phyloP scores from a whole-genome alignment of 2,329 filamentous ascomycete species.

The Amylocarpus encephaloides region DNA sequence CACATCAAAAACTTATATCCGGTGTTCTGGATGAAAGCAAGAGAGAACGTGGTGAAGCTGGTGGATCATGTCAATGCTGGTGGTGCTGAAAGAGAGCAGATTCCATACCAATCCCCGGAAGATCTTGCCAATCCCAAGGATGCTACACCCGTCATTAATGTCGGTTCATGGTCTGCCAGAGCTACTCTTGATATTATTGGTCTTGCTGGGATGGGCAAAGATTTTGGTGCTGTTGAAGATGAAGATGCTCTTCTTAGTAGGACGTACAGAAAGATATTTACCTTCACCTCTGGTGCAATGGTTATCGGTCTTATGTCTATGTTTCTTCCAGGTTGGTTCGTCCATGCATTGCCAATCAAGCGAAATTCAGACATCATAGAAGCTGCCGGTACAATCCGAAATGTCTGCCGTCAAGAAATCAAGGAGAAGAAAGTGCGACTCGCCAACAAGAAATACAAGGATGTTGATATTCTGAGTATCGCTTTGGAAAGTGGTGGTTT shows the following conservation, averaged over 20 bases:
- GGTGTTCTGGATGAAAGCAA: slow-evolving; percentile 72
- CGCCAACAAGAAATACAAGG: slow-evolving; percentile 42
- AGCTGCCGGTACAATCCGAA: slow-evolving; percentile 54
- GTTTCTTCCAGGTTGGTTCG: slow-evolving; percentile 57
- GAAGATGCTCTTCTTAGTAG: slow-evolving; percentile 51
- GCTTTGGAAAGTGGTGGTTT: slow-evolving; percentile 72
- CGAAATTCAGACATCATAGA: slow-evolving; percentile 59
- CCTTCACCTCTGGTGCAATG: slow-evolving; percentile 44
- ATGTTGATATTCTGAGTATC: slow-evolving; percentile 72
- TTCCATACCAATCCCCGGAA: slow-evolving; percentile 23
- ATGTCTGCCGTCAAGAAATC: slow-evolving; percentile 63
- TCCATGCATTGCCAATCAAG: slow-evolving; percentile 59
- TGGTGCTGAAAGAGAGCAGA: slow-evolving; percentile 29
- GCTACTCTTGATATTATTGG: slow-evolving; percentile 72
- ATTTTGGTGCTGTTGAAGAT: slow-evolving; percentile 61
- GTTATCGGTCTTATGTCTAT: slow-evolving; percentile 52
- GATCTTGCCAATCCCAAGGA: slow-evolving; percentile 10
- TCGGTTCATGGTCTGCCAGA: slow-evolving; percentile 58
- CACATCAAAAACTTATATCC: slow-evolving; percentile 82
- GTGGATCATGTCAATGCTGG: slow-evolving; percentile 41
- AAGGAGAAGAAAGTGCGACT: slow-evolving; percentile 58
- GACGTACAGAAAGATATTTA: slow-evolving; percentile 52
- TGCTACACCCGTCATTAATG: slow-evolving; percentile 44
- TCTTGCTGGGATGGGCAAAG: slow-evolving; percentile 61
- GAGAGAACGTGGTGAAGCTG: slow-evolving; percentile 61